These are phyloP conservation scores for Mucor circinelloides DNA, from an alignment of 371 early-diverging fungal genomes.

Conservation along the genomic window DNA sequence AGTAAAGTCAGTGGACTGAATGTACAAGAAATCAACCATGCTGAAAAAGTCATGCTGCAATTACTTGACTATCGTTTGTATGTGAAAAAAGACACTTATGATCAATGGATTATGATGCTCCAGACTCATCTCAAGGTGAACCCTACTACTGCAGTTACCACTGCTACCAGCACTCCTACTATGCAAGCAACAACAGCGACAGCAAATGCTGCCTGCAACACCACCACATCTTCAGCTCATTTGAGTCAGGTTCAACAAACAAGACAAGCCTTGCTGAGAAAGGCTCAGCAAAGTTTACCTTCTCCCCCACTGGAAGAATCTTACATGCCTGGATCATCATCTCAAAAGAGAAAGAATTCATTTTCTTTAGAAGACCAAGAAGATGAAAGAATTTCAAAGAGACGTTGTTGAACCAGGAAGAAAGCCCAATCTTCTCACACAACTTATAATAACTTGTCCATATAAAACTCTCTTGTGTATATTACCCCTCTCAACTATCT, in stretches of 20 bases:
- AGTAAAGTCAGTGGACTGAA: conserved; percentile 73
- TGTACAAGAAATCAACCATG: conserved; percentile 67
- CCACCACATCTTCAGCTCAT: not conserved
- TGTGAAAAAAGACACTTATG: conserved; percentile 60
- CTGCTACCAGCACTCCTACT: not conserved
- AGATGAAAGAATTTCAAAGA: conserved; percentile 6
- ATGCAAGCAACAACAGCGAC: not conserved
- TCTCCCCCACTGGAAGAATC: conserved; percentile 28
- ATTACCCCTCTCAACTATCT: conserved; percentile 2
- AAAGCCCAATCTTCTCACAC: not conserved
- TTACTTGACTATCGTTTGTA: conserved; percentile 74
- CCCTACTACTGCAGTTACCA: not conserved
- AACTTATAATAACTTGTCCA: not conserved
- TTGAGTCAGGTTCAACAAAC: not conserved
- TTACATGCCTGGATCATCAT: conserved; percentile 8
- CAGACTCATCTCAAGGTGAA: conserved; percentile 34
- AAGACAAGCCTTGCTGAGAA: not conserved
- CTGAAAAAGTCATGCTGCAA: conserved; percentile 69
- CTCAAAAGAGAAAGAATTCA: conserved; percentile 14
- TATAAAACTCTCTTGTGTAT: conserved; percentile 3
- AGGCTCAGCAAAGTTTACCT: conserved; percentile 24
- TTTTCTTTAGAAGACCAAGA: not conserved
- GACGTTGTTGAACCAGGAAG: not conserved
- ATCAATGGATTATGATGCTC: conserved; percentile 41
- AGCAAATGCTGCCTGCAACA: not conserved